Percentiles rank a stretch among this genome's conserved stretches.
Evolutionary conservation across 1,284 basidiomycete genomes (phyloP).

Genomic region (Ganoderma leucocontextum): DNA sequence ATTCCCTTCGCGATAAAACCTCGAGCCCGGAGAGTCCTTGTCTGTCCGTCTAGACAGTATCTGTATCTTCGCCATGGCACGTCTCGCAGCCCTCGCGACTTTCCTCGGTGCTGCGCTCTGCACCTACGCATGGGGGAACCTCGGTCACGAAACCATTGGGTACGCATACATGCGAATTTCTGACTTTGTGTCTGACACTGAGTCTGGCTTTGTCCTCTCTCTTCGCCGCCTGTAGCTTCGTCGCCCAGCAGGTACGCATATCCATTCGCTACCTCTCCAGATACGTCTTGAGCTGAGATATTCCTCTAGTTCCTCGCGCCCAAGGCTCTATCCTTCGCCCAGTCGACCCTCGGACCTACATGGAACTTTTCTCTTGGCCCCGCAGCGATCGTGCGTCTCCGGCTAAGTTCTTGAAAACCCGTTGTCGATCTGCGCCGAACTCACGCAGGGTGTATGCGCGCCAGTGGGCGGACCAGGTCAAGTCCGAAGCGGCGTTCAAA

Average conservation of each 20-base stretch:
- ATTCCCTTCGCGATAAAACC: background rate
- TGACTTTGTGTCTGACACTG: too few relatives aligned
- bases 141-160: constrained; percentile 23
- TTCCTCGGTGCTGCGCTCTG: constrained; percentile 3
- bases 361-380: constrained; percentile 22
- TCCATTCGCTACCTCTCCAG: background rate
- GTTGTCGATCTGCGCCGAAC: background rate
- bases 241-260: constrained; percentile 11
- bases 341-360: constrained; percentile 13
- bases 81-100: background rate
- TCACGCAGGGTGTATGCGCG: background rate
- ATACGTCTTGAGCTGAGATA: background rate
- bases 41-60: background rate
- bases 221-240: background rate
- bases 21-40: background rate
- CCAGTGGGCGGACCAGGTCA: constrained; percentile 24
- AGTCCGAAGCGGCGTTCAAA: constrained; percentile 19
- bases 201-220: too few relatives aligned
- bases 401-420: background rate
- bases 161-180: background rate
- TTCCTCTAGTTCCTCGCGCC: constrained; percentile 15
- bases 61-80: background rate
- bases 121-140: constrained; percentile 19
- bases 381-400: constrained; percentile 15
- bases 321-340: constrained; percentile 19